phyloP scores from a whole-genome alignment of 2,329 filamentous ascomycete species.

The Aspergillus brasiliensis region DNA sequence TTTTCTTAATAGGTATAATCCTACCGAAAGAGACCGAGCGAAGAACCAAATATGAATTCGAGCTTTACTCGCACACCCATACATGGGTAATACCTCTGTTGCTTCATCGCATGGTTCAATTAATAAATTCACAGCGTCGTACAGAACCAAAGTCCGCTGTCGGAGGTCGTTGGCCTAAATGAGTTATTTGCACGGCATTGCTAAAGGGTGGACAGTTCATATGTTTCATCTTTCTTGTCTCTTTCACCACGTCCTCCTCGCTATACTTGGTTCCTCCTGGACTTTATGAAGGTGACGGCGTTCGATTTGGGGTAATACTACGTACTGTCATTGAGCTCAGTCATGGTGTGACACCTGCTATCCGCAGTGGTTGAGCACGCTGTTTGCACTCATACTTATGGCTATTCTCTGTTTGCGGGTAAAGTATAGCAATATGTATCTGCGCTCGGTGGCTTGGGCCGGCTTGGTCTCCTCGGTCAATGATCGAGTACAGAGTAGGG shows the following conservation, averaged over 20 bases:
- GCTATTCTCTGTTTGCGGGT: background rate
- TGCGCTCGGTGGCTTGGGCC: background rate
- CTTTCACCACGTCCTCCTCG: background rate
- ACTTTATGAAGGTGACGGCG: background rate
- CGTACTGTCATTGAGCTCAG: background rate
- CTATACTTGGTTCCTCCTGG: background rate
- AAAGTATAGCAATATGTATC: background rate
- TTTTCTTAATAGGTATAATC: slow-evolving; percentile 47
- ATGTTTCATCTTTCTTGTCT: background rate
- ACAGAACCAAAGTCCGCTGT: background rate
- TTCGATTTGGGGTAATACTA: background rate
- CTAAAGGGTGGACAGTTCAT: background rate
- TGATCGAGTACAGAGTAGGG: no score
- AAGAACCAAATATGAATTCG: slow-evolving; percentile 33
- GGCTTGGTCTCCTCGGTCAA: background rate
- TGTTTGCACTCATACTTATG: background rate
- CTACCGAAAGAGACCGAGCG: slow-evolving; percentile 50
- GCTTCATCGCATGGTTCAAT: background rate
- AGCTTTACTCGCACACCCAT: background rate
- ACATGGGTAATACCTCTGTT: background rate
- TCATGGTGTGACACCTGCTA: background rate
- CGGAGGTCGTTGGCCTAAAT: background rate
- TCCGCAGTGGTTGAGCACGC: background rate
- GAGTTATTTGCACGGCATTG: background rate
- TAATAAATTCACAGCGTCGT: background rate